phyloP scores from a whole-genome alignment of 352 stramenopile species.

The Phytopythium ostracodes region DNA sequence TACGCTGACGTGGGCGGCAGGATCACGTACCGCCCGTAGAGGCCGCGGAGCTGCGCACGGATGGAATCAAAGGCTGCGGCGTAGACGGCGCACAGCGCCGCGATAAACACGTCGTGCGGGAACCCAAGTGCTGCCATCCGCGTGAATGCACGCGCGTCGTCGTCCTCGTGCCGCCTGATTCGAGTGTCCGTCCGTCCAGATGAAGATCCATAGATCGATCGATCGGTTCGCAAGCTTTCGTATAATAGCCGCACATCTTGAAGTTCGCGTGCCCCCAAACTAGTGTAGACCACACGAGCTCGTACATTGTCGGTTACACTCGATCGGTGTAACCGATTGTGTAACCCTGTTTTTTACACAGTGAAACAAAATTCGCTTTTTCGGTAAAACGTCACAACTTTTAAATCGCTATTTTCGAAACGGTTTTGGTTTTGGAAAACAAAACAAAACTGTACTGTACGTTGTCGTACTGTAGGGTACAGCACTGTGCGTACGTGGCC shows the following conservation, averaged over 20 bases:
- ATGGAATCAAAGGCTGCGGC: conserved; percentile 74
- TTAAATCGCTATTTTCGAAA: too few species aligned
- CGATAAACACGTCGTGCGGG: conserved; percentile 35
- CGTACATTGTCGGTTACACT: too few species aligned
- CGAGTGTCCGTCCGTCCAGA: too few species aligned
- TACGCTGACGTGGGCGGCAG: conserved; percentile 5
- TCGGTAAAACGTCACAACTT: too few species aligned
- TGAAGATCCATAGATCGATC: too few species aligned
- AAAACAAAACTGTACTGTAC: too few species aligned
- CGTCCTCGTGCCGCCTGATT: neutral
- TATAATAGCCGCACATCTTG: neutral
- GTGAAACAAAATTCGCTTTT: too few species aligned
- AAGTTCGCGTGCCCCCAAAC: neutral
- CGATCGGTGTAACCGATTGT: too few species aligned
- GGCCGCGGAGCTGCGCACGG: conserved; percentile 71
- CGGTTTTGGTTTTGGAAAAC: too few species aligned
- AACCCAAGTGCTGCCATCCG: conserved; percentile 21
- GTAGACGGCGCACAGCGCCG: conserved; percentile 44
- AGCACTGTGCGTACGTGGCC: neutral
- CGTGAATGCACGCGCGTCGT: too few species aligned
- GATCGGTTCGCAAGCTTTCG: too few species aligned
- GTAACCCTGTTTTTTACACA: neutral
- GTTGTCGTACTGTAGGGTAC: too few species aligned
- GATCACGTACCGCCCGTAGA: conserved; percentile 66
- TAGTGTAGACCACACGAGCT: neutral